Percentiles rank a stretch among this genome's conserved stretches.
Evolutionary conservation across 345 rosid genomes (phyloP).

Genomic region (Eucalyptus marginata): DNA sequence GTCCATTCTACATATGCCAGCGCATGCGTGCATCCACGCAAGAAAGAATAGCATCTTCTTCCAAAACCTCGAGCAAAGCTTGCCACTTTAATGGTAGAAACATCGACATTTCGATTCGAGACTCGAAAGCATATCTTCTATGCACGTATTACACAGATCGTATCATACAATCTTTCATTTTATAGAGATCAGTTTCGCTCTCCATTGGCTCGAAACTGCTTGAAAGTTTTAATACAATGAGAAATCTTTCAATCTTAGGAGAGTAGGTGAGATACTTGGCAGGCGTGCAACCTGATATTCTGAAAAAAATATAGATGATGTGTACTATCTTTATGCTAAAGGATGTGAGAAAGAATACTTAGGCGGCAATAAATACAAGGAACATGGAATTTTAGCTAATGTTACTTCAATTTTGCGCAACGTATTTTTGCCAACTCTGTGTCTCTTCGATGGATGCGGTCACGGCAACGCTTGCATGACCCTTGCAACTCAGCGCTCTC

Average conservation of each 20-base stretch:
- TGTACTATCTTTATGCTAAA: background rate
- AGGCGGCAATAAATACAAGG: background rate
- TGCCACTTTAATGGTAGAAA: background rate
- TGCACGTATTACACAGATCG: background rate
- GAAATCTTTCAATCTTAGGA: background rate
- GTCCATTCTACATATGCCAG: background rate
- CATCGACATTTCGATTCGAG: background rate
- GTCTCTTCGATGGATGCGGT: conserved; percentile 7
- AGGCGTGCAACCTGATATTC: background rate
- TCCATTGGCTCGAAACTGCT: background rate
- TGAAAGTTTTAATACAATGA: background rate
- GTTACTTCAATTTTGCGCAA: background rate
- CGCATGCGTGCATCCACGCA: too few species aligned
- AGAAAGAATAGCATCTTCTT: background rate
- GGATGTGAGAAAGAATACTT: background rate
- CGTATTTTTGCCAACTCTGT: background rate
- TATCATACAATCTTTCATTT: background rate
- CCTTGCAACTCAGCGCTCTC: conserved; percentile 52
- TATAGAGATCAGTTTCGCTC: background rate
- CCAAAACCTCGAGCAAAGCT: background rate
- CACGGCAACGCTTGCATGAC: conserved; percentile 34
- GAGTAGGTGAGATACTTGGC: background rate
- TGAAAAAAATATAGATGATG: background rate
- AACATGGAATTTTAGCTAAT: background rate
- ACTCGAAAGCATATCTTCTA: background rate